phyloP scores from a whole-genome alignment of 2,329 filamentous ascomycete species.

The Samsoniella hepiali region DNA sequence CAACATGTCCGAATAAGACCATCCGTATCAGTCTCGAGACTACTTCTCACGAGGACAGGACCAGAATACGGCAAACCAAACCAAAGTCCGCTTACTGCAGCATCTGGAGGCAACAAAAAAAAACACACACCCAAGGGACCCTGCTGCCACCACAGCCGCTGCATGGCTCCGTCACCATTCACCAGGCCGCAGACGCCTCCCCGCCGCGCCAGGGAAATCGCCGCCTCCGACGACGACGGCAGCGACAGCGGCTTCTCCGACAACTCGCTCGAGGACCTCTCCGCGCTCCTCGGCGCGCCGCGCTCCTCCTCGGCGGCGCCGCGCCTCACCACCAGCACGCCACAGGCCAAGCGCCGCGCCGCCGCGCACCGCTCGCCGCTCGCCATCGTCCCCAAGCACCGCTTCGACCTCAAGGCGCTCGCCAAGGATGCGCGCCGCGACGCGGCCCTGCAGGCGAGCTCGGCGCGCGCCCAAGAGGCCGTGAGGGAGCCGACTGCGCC shows the following conservation, averaged over 20 bases:
- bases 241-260: slow-evolving; percentile 53
- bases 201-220: slow-evolving; percentile 46
- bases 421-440: slow-evolving; percentile 58
- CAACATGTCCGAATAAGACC: background rate
- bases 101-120: background rate
- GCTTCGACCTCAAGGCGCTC: slow-evolving; percentile 61
- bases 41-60: background rate
- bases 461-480: slow-evolving; percentile 40
- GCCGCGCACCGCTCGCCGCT: slow-evolving; percentile 47
- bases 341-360: slow-evolving; percentile 33
- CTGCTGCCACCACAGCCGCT: background rate
- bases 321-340: slow-evolving; percentile 17
- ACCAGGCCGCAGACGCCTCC: slow-evolving; percentile 43
- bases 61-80: background rate
- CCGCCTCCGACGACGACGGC: slow-evolving; percentile 70
- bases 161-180: slow-evolving; percentile 23
- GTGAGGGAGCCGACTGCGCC: slow-evolving; percentile 15
- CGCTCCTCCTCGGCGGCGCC: slow-evolving; percentile 21
- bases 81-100: background rate
- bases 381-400: slow-evolving; percentile 53
- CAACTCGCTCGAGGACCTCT: slow-evolving; percentile 55
- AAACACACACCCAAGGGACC: background rate
- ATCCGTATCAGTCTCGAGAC: background rate
- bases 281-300: slow-evolving; percentile 30
- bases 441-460: slow-evolving; percentile 56